phyloP scores from a whole-genome alignment of 129 eudicot genomes.

The Lonicera japonica region DNA sequence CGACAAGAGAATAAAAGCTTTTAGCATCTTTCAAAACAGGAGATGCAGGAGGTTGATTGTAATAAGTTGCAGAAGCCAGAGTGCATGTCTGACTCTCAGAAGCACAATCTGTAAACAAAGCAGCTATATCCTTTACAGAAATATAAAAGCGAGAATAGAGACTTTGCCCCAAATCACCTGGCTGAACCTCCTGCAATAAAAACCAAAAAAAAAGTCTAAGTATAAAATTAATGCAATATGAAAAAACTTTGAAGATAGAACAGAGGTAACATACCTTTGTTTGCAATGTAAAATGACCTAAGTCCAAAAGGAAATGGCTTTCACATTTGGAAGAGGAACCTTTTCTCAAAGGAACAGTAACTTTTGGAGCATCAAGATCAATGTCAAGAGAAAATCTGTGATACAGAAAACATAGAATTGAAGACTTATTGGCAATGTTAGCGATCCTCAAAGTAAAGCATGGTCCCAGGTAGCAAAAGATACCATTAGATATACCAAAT shows the following conservation, averaged over 20 bases:
- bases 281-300: slow-evolving; percentile 87
- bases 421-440: background rate
- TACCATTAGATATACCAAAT: background rate
- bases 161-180: slow-evolving; percentile 43
- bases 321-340: slow-evolving; percentile 42
- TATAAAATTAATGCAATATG: background rate
- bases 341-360: slow-evolving; percentile 69
- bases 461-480: slow-evolving; percentile 1
- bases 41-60: slow-evolving; percentile 37
- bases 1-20: slow-evolving; percentile 62
- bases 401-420: slow-evolving; percentile 9
- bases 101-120: slow-evolving; percentile 61
- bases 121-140: slow-evolving; percentile 93
- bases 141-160: slow-evolving; percentile 84
- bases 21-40: slow-evolving; percentile 34
- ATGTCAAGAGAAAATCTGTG: slow-evolving; percentile 95
- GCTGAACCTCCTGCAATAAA: slow-evolving; percentile 47
- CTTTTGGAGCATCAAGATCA: slow-evolving; percentile 99
- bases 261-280: slow-evolving; percentile 60
- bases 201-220: slow-evolving; percentile 6
- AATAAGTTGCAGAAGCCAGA: slow-evolving; percentile 24
- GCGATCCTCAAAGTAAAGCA: background rate
- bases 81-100: slow-evolving; percentile 33
- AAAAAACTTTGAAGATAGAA: slow-evolving; percentile 4
- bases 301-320: slow-evolving; percentile 86